Evolutionary conservation across 495 filamentous ascomycete genomes (phyloP).

Genomic region (Hypoxylon subgilvum): DNA sequence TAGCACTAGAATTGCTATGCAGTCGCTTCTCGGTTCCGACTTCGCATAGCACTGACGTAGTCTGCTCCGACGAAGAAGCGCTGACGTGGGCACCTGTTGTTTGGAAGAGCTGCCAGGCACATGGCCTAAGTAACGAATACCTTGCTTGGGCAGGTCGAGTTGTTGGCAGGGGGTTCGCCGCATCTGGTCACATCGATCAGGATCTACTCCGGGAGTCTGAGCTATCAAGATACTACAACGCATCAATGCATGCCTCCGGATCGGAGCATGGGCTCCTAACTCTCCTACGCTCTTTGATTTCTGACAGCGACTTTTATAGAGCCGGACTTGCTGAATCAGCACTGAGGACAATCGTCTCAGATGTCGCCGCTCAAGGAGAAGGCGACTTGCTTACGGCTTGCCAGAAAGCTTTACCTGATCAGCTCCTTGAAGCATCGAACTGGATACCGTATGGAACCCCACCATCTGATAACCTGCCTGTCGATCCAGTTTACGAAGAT

Average conservation of each 20-base stretch:
- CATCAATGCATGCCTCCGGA: slow-evolving; percentile 44
- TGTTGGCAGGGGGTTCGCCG: slow-evolving; percentile 81
- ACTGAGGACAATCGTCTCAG: slow-evolving; percentile 71
- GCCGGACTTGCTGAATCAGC: slow-evolving; percentile 80
- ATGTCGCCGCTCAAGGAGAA: slow-evolving; percentile 50
- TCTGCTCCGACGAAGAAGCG: slow-evolving; percentile 67
- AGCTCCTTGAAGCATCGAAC: slow-evolving; percentile 52
- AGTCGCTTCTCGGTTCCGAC: slow-evolving; percentile 67
- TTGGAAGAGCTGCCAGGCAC: slow-evolving; percentile 73
- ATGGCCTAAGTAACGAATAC: slow-evolving; percentile 68
- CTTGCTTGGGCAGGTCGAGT: slow-evolving; percentile 83
- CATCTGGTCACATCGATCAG: slow-evolving; percentile 68
- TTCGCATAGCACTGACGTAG: slow-evolving; percentile 63
- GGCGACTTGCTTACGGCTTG: slow-evolving; percentile 56
- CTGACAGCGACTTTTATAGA: slow-evolving; percentile 64
- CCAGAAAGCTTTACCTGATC: slow-evolving; percentile 50
- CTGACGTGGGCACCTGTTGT: slow-evolving; percentile 66
- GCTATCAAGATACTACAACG: slow-evolving; percentile 55
- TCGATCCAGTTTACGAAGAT: slow-evolving; percentile 26
- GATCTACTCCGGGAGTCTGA: slow-evolving; percentile 64
- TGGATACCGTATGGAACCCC: slow-evolving; percentile 58
- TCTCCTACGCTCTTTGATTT: slow-evolving; percentile 70
- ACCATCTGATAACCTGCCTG: slow-evolving; percentile 47
- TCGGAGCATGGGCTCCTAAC: slow-evolving; percentile 63
- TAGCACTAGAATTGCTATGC: slow-evolving; percentile 76